Base-by-base conservation (phyloP, 2,329 filamentous ascomycete species). In the Ophiostoma triangulosporum region DNA sequence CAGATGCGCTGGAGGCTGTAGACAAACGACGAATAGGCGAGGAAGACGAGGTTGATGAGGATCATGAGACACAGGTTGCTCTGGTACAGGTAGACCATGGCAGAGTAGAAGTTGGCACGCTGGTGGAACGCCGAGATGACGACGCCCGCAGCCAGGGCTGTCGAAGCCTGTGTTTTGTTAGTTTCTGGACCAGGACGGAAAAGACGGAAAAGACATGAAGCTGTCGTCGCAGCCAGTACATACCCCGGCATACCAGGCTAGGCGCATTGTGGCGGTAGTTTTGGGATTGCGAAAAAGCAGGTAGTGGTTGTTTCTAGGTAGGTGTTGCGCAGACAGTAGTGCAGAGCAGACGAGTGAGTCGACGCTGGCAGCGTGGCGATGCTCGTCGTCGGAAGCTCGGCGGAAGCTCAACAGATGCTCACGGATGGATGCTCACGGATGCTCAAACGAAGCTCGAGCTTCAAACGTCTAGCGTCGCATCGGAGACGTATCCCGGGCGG, bases 51-150 rank as follows among this genome's bases (percentile, higher is more conserved):
- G 66, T 98, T 98, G 64, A 91, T 87, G 62, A 98, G 75, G 58
- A 95, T 90, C 80, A 97, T 86, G 52, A 97, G 74, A 66, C 91
- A 97, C 62, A 94, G 84, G 72, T 93, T 97, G 69, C 89, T 96
- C 70, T 97, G 91, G 38, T 90, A 88, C 50, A 98, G 81, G 70
- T 97, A 95, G 49, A 98, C 93, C 71, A 89, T 93, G 60, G 93
- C 90, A 53, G 91, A 94, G 72, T 98, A 98, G 75, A 97, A 98
- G 70, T 98, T 98, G 59, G 93, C 84, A 59, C 93, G 82, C 71
- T 97, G 88, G 65, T 93, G 86, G 69, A 97, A 91, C 57, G 93
- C 91, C 65, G 90, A 93, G 55, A 95, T 70, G 57, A 96, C 77
- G 56, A 95, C 89, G 62, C 82, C 80, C 60, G 81, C 84, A 62